phyloP scores from a whole-genome alignment of 1,284 basidiomycete species.

The Ustilago lituana region DNA sequence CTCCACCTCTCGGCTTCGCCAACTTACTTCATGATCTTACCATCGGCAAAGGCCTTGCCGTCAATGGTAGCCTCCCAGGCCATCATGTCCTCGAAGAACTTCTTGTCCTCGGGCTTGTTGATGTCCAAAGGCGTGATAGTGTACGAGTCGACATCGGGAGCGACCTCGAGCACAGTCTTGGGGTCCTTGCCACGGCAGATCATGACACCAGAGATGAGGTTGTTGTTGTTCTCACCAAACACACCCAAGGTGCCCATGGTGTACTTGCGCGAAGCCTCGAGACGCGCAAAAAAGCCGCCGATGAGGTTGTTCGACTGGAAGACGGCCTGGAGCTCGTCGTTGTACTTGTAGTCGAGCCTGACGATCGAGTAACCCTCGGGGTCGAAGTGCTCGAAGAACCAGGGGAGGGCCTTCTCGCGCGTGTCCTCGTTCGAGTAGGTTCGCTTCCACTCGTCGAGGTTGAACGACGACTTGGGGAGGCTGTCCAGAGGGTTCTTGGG shows the following conservation, averaged over 20 bases:
- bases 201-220: slow-evolving; percentile 74
- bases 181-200: slow-evolving; percentile 78
- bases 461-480: slow-evolving; percentile 89
- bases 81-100: slow-evolving; percentile 67
- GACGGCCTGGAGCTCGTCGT: slow-evolving; percentile 85
- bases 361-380: slow-evolving; percentile 87
- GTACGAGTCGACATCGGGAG: slow-evolving; percentile 95
- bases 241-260: slow-evolving; percentile 93
- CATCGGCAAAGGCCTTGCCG: slow-evolving; percentile 59
- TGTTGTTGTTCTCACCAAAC: slow-evolving; percentile 80
- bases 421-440: slow-evolving; percentile 98
- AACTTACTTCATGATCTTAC: slow-evolving; percentile 66
- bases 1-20: no score
- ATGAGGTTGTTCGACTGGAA: slow-evolving; percentile 73
- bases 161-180: slow-evolving; percentile 68
- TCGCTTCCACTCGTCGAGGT: slow-evolving; percentile 97
- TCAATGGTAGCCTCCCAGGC: slow-evolving; percentile 63
- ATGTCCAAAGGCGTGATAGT: slow-evolving; percentile 73
- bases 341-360: slow-evolving; percentile 97
- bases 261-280: slow-evolving; percentile 70
- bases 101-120: slow-evolving; percentile 64
- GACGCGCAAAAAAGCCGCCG: slow-evolving; percentile 92
- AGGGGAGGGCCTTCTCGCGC: slow-evolving; percentile 58
- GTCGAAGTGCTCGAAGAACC: slow-evolving; percentile 77
- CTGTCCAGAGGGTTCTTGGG: slow-evolving; percentile 92